Percentiles rank a stretch among this genome's conserved stretches.
Evolutionary conservation across 2,329 filamentous ascomycete species (phyloP).

Genomic region (Neobulgaria alba): DNA sequence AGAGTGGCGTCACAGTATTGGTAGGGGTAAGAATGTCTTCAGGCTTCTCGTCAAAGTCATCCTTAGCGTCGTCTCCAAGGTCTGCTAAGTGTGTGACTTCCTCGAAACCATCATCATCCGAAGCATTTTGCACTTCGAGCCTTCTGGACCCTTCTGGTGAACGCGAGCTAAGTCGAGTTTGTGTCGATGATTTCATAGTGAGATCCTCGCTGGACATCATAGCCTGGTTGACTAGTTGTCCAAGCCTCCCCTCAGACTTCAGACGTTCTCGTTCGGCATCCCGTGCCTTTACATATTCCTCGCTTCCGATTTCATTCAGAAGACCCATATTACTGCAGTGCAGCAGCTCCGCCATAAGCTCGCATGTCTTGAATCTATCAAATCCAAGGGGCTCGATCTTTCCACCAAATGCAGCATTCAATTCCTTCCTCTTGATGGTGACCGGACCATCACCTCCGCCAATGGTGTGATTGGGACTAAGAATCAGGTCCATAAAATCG

Average conservation of each 20-base stretch:
- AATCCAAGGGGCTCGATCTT: slow-evolving; percentile 93
- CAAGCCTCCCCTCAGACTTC: slow-evolving; percentile 66
- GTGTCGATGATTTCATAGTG: slow-evolving; percentile 48
- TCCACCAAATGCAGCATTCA: slow-evolving; percentile 82
- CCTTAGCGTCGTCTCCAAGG: slow-evolving; percentile 55
- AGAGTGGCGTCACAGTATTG: slow-evolving; percentile 28
- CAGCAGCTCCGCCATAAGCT: slow-evolving; percentile 93
- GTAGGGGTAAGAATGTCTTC: slow-evolving; percentile 38
- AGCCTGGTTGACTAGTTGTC: slow-evolving; percentile 33
- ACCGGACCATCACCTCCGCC: slow-evolving; percentile 45
- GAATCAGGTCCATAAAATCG: slow-evolving; percentile 85
- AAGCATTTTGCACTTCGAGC: slow-evolving; percentile 70
- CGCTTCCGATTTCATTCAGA: slow-evolving; percentile 82
- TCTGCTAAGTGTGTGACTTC: slow-evolving; percentile 68
- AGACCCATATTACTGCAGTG: slow-evolving; percentile 99
- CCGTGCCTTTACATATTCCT: slow-evolving; percentile 72
- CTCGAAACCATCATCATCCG: slow-evolving; percentile 88
- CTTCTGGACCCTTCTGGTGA: slow-evolving; percentile 56
- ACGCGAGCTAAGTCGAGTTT: slow-evolving; percentile 37
- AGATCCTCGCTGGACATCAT: slow-evolving; percentile 52
- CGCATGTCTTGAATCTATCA: slow-evolving; percentile 97
- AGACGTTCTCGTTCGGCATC: slow-evolving; percentile 76
- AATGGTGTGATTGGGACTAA: slow-evolving; percentile 57
- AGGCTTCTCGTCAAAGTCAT: slow-evolving; percentile 54
- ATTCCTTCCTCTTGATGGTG: slow-evolving; percentile 61